phyloP scores from a whole-genome alignment of 192 early-diverging fungal species.

The Coemansia sp. region DNA sequence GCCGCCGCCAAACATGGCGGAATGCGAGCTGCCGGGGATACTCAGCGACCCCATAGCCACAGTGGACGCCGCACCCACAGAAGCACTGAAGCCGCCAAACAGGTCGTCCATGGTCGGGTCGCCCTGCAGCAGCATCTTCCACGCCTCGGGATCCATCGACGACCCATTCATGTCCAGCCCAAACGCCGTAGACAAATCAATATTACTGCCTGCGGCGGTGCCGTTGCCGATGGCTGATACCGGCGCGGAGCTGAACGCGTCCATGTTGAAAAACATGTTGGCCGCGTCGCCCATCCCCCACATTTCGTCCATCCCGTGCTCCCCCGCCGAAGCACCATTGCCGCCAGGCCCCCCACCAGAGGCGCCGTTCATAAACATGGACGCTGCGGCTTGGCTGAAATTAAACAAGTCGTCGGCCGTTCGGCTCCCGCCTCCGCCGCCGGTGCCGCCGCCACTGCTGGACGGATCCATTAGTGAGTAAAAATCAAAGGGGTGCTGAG shows the following conservation, averaged over 20 bases:
- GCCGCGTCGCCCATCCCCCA: constrained; percentile 36
- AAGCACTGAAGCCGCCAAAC: constrained; percentile 3
- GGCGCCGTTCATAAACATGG: constrained; percentile 12
- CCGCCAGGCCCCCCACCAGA: constrained; percentile 4
- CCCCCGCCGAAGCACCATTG: background rate
- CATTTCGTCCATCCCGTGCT: constrained; percentile 31
- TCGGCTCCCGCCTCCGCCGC: background rate
- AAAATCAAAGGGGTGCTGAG: background rate
- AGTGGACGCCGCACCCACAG: background rate
- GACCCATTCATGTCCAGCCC: constrained; percentile 30
- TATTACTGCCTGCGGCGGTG: background rate
- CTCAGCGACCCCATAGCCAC: background rate
- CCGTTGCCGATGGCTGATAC: constrained; percentile 7
- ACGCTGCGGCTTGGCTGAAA: constrained; percentile 8
- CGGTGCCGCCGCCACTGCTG: background rate
- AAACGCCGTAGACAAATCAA: constrained; percentile 25
- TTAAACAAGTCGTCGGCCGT: constrained; percentile 16
- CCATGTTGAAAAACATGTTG: constrained; percentile 48
- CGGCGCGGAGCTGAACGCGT: constrained; percentile 41
- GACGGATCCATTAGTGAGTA: background rate
- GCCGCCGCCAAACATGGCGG: background rate
- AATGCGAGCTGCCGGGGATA: background rate
- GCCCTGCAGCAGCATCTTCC: constrained; percentile 36
- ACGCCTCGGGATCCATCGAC: constrained; percentile 31
- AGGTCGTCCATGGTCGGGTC: constrained; percentile 34